Conservation (phyloP, 192 early-diverging fungal species). For the Coemansia sp. region DNA sequence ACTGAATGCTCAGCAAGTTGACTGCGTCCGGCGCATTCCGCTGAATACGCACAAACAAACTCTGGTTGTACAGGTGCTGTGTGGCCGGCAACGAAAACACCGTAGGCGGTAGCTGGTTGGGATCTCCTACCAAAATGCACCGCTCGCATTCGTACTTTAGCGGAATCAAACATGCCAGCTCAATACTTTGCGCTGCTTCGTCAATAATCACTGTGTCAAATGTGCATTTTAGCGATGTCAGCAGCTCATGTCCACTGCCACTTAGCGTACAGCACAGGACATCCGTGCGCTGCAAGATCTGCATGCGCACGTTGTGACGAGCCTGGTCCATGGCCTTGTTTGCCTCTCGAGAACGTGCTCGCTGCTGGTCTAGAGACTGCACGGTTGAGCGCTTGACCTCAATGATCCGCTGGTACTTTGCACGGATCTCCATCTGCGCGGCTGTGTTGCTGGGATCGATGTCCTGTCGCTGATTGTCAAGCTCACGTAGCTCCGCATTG, state of each 20-base stretch:
- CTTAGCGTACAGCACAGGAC: conserved; percentile 81
- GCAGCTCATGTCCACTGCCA: conserved; percentile 81
- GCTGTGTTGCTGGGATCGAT: conserved; percentile 20
- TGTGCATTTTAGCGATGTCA: conserved; percentile 60
- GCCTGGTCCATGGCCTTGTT: conserved; percentile 51
- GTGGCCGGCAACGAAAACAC: conserved; percentile 72
- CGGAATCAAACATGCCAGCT: conserved; percentile 85
- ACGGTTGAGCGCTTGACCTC: conserved; percentile 11
- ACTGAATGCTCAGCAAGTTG: conserved; percentile 87
- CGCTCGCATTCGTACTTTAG: conserved; percentile 75
- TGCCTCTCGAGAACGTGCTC: conserved; percentile 40
- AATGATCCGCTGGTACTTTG: conserved; percentile 12
- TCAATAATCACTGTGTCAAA: conserved; percentile 93
- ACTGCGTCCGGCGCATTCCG: conserved; percentile 61
- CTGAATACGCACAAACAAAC: conserved; percentile 87
- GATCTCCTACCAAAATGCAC: conserved; percentile 91
- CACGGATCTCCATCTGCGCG: conserved; percentile 19
- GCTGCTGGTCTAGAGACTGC: conserved; percentile 20
- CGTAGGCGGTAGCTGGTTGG: conserved; percentile 91
- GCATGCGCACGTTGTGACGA: conserved; percentile 57
- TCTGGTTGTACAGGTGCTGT: conserved; percentile 76
- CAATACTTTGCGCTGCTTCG: conserved; percentile 92
- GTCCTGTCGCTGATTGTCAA: conserved; percentile 15
- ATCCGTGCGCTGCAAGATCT: conserved; percentile 75
- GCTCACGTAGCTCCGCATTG: conserved; percentile 25